Conservation (phyloP, 2,329 filamentous ascomycete species). For the Nemania sp. region DNA sequence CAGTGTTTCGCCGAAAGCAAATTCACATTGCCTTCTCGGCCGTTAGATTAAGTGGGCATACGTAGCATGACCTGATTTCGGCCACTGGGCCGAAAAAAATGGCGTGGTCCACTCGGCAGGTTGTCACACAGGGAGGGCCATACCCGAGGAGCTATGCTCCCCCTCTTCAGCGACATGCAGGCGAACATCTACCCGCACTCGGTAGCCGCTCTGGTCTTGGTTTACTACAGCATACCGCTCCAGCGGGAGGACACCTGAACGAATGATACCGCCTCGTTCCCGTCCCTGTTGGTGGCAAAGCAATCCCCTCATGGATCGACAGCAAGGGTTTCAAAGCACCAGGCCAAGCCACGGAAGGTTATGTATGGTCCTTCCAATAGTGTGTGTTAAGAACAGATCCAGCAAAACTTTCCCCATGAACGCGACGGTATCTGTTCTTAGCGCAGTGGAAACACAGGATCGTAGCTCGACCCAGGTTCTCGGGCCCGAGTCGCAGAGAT, state of each 20-base stretch:
- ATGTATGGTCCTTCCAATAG: slow-evolving; percentile 19
- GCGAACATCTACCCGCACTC: slow-evolving; percentile 21
- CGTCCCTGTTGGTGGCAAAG: slow-evolving; percentile 27
- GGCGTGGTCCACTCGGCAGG: slow-evolving; percentile 29
- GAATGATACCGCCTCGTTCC: slow-evolving; percentile 15
- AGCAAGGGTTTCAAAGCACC: slow-evolving; percentile 27
- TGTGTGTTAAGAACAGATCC: background rate
- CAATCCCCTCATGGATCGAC: slow-evolving; percentile 31
- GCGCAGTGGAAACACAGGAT: slow-evolving; percentile 14
- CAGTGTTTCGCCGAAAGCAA: slow-evolving; percentile 23
- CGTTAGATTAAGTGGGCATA: slow-evolving; percentile 22
- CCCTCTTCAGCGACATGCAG: slow-evolving; percentile 31
- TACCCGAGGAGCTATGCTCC: slow-evolving; percentile 32
- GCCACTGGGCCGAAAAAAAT: slow-evolving; percentile 22
- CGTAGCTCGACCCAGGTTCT: slow-evolving; percentile 22
- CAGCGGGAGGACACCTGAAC: background rate
- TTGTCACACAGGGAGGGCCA: slow-evolving; percentile 34
- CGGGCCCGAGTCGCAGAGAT: slow-evolving; percentile 20
- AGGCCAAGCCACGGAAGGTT: background rate
- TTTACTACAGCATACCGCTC: background rate
- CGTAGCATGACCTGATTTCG: slow-evolving; percentile 29
- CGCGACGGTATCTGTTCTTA: no score
- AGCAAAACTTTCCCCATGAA: background rate
- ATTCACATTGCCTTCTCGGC: slow-evolving; percentile 24
- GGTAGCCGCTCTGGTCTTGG: slow-evolving; percentile 25